These are phyloP conservation scores for Sporisorium iseilematis-ciliati DNA, from an alignment of 1,284 basidiomycete genomes.

Conservation along the genomic window DNA sequence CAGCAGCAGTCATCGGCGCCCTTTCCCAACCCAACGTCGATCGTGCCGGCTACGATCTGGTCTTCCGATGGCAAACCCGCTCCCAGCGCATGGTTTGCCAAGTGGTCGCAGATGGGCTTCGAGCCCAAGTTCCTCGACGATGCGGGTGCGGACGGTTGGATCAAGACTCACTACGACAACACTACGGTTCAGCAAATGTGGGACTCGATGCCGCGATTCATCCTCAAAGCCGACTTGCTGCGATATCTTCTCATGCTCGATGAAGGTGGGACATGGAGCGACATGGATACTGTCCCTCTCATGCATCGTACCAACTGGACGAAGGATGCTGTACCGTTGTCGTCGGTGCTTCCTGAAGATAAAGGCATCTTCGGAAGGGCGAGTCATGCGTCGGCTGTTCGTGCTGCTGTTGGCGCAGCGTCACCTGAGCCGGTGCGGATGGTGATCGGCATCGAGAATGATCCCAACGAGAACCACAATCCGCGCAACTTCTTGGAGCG, in stretches of 20 bases:
- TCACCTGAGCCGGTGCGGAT: slow-evolving; percentile 32
- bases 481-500: slow-evolving; percentile 44
- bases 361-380: slow-evolving; percentile 31
- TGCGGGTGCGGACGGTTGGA: slow-evolving; percentile 40
- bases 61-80: slow-evolving; percentile 49
- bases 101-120: slow-evolving; percentile 49
- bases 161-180: slow-evolving; percentile 35
- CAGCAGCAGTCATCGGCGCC: neutral
- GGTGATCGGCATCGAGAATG: slow-evolving; percentile 52
- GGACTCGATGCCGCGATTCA: slow-evolving; percentile 49
- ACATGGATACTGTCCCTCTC: slow-evolving; percentile 56
- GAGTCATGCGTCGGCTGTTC: neutral
- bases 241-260: slow-evolving; percentile 52
- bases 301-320: slow-evolving; percentile 46
- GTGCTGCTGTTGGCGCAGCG: neutral
- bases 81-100: slow-evolving; percentile 33
- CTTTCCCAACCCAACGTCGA: slow-evolving; percentile 12
- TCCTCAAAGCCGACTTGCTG: slow-evolving; percentile 54
- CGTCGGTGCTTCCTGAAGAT: slow-evolving; percentile 20
- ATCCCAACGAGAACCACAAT: slow-evolving; percentile 35
- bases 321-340: slow-evolving; percentile 37
- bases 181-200: slow-evolving; percentile 43
- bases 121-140: slow-evolving; percentile 54
- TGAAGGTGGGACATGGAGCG: slow-evolving; percentile 54
- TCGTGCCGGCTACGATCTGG: slow-evolving; percentile 46